Evolutionary conservation across 1,139 yeast genomes (phyloP).

Genomic region (Barnettozyma hawaiiensis): DNA sequence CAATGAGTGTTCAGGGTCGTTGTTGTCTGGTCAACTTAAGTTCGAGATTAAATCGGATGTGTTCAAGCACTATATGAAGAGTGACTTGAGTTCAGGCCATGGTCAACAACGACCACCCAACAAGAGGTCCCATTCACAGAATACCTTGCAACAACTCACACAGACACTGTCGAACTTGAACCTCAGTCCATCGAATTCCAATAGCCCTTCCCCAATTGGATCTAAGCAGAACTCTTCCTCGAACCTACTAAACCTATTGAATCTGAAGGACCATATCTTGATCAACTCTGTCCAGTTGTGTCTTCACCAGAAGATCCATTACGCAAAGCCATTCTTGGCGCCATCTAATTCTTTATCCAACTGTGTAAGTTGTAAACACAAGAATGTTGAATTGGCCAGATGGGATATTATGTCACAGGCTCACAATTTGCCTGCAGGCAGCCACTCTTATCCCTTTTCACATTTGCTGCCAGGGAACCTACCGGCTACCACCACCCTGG

Average conservation of each 20-base stretch:
- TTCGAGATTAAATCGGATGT: slow-evolving; percentile 28
- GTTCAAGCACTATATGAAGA: slow-evolving; percentile 7
- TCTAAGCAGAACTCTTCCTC: slow-evolving; percentile 21
- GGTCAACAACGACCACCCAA: slow-evolving; percentile 12
- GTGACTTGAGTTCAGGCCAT: slow-evolving; percentile 23
- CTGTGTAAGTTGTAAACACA: slow-evolving; percentile 55
- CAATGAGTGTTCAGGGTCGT: slow-evolving; percentile 75
- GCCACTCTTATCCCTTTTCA: slow-evolving; percentile 91
- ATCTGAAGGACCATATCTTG: slow-evolving; percentile 23
- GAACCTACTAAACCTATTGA: slow-evolving; percentile 17
- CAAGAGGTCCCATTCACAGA: slow-evolving; percentile 17
- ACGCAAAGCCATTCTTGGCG: slow-evolving; percentile 60
- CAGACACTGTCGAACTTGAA: slow-evolving; percentile 22
- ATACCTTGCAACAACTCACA: slow-evolving; percentile 17
- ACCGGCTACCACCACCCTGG: slow-evolving; percentile 71
- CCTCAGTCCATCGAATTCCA: slow-evolving; percentile 20
- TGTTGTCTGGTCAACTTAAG: slow-evolving; percentile 66
- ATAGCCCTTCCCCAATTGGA: slow-evolving; percentile 17
- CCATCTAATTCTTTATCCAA: slow-evolving; percentile 42
- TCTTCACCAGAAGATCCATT: slow-evolving; percentile 62
- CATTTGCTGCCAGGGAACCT: slow-evolving; percentile 85
- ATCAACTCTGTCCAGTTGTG: slow-evolving; percentile 49
- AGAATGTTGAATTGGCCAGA: slow-evolving; percentile 60
- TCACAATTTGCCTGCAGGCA: slow-evolving; percentile 53
- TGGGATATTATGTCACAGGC: slow-evolving; percentile 78